Percentiles rank a stretch among this genome's conserved stretches.
phyloP scores from a whole-genome alignment of 345 rosid genomes.

The Populus euphratica region DNA sequence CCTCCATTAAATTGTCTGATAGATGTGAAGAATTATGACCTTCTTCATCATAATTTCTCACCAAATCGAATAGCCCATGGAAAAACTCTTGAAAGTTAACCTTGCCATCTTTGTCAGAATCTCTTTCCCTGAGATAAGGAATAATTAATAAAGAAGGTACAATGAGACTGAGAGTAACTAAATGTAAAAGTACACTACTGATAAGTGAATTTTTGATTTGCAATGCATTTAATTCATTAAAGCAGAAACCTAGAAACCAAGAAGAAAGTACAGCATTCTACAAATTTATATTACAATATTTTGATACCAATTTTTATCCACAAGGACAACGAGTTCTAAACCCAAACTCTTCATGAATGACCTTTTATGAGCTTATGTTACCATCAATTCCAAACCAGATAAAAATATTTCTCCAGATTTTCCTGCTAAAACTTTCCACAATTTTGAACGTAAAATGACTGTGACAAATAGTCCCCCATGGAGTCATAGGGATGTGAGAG shows the following conservation, averaged over 20 bases:
- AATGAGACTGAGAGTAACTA: not conserved
- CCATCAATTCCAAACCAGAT: not conserved
- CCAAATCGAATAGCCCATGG: conserved; percentile 86
- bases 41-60: conserved; percentile 85
- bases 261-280: not conserved
- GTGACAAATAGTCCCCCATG: too few relatives aligned
- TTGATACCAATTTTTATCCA: not conserved
- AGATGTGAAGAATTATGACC: conserved; percentile 54
- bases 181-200: not conserved
- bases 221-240: not conserved
- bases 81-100: conserved; percentile 76
- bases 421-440: not conserved
- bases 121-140: conserved; percentile 66
- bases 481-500: not conserved
- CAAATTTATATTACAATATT: not conserved
- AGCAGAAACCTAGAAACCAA: not conserved
- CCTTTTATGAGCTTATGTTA: not conserved
- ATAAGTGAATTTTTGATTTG: not conserved
- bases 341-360: not conserved
- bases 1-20: conserved; percentile 60
- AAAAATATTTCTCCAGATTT: not conserved
- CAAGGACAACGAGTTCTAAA: not conserved
- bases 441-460: not conserved
- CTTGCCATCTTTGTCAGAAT: conserved; percentile 86
- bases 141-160: conserved; percentile 13